A percentile compares a stretch with the other conserved stretches of the same genome.
Conservation (phyloP, 768 basidiomycete species). For the Phylloporus sp. region DNA sequence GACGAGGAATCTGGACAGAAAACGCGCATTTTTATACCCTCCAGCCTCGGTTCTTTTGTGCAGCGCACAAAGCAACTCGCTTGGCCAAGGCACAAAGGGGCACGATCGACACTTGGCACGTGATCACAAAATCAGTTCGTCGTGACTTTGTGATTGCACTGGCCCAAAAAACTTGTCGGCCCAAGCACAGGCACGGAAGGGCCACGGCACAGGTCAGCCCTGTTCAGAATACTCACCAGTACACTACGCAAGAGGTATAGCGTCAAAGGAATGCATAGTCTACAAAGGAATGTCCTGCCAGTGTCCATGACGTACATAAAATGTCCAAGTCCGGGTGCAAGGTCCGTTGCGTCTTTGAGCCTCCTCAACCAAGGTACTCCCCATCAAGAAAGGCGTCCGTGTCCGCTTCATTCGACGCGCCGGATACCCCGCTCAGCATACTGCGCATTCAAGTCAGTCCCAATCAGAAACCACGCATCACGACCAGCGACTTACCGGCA, state of each 20-base stretch:
- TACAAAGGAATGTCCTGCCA: neutral
- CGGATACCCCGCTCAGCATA: conserved; percentile 4
- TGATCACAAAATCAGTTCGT: neutral
- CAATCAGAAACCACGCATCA: neutral
- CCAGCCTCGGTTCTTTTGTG: neutral
- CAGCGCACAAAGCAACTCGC: conserved; percentile 13
- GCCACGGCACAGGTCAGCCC: too few species aligned
- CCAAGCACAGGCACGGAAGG: too few species aligned
- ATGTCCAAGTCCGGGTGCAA: neutral
- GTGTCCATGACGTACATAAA: neutral
- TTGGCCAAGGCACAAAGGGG: neutral
- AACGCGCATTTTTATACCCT: conserved; percentile 15
- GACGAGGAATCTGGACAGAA: neutral
- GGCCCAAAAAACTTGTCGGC: too few species aligned
- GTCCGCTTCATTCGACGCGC: neutral
- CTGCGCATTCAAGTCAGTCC: neutral
- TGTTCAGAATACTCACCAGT: too few species aligned
- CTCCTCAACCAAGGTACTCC: neutral
- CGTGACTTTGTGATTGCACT: neutral
- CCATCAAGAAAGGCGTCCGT: neutral
- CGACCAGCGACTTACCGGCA: conserved; percentile 9
- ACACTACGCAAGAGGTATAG: neutral
- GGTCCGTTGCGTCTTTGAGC: neutral
- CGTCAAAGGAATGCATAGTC: conserved; percentile 1
- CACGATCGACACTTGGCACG: conserved; percentile 9